A percentile compares a stretch with the other conserved stretches of the same genome.
Conservation (phyloP, 73 alveolate species). For the Durusdinium trenchii region DNA sequence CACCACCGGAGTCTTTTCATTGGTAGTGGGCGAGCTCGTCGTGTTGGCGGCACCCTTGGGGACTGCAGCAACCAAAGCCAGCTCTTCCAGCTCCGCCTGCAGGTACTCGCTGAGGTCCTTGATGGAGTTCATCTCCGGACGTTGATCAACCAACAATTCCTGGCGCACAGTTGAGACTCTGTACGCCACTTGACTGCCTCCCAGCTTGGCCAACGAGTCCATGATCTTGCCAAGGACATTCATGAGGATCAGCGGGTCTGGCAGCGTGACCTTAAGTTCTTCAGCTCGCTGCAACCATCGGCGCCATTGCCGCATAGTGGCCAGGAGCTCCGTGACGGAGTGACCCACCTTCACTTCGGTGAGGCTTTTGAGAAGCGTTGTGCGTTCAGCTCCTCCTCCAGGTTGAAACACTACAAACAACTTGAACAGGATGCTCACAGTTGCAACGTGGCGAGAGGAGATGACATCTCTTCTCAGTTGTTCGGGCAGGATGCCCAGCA, state of each 20-base stretch:
- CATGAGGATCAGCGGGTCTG: background rate
- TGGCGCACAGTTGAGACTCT: background rate
- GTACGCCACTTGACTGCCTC: background rate
- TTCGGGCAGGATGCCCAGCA: background rate
- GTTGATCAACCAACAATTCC: background rate
- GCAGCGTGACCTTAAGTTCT: background rate
- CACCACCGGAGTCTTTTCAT: background rate
- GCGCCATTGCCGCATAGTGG: background rate
- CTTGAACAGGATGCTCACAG: background rate
- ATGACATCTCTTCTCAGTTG: background rate
- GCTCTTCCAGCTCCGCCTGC: background rate
- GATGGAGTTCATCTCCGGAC: background rate
- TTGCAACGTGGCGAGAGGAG: background rate
- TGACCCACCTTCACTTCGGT: background rate
- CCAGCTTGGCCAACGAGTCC: background rate
- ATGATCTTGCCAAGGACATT: background rate
- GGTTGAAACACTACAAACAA: background rate
- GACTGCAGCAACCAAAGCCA: background rate
- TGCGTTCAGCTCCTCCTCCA: background rate
- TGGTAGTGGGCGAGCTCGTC: background rate
- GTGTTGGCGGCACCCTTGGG: background rate
- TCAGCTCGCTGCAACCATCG: background rate
- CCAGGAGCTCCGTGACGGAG: background rate
- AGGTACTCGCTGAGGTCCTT: background rate
- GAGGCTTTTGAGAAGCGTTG: background rate